phyloP scores from a whole-genome alignment of 2,329 filamentous ascomycete species.

The Teratosphaeriaceae sp. region DNA sequence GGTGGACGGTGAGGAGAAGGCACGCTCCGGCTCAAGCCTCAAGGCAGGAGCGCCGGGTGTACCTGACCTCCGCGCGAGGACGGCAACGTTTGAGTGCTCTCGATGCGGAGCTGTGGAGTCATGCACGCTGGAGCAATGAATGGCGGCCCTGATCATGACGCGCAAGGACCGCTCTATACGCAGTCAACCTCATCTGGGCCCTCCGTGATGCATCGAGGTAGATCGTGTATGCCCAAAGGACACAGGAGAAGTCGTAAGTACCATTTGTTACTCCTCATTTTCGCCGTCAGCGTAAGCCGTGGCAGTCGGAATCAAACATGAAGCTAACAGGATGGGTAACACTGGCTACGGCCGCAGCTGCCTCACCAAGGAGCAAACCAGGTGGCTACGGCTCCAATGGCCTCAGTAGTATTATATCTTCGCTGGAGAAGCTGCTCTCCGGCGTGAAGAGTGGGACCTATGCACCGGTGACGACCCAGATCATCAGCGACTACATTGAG shows the following conservation, averaged over 20 bases:
- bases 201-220: constrained; percentile 1
- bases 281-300: background rate
- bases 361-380: background rate
- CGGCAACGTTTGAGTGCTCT: too few species aligned
- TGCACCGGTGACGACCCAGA: constrained; percentile 4
- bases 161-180: too few species aligned
- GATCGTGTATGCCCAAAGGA: background rate
- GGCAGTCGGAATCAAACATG: constrained; percentile 1
- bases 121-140: too few species aligned
- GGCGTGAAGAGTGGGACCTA: constrained; percentile 3
- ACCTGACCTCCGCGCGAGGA: too few species aligned
- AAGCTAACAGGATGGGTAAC: background rate
- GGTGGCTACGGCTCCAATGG: background rate
- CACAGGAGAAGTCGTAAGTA: background rate
- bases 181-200: too few species aligned
- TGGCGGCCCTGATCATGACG: too few species aligned
- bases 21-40: too few species aligned
- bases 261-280: background rate
- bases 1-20: background rate
- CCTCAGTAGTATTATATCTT: background rate
- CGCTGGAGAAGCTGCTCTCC: background rate
- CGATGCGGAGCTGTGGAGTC: background rate
- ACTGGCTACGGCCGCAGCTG: background rate
- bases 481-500: constrained; percentile 6
- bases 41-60: too few species aligned